Conservation (phyloP, 768 basidiomycete genomes). For the Rickenella mellea region DNA sequence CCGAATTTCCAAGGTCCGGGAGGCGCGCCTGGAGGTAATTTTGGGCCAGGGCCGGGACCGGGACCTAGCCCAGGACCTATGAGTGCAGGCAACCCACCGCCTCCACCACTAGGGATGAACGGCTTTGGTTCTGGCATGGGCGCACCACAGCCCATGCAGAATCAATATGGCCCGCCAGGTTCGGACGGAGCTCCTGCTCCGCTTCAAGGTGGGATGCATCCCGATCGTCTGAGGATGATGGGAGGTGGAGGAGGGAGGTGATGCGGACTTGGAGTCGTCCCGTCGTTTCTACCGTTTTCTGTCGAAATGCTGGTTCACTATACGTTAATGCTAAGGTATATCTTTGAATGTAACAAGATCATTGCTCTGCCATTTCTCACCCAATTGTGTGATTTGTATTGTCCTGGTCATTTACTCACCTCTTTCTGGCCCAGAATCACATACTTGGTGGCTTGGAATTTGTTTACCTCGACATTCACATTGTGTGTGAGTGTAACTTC, state of each 20-base stretch:
- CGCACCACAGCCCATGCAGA: conserved; percentile 20
- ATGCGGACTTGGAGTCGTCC: no score
- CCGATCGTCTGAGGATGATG: conserved; percentile 80
- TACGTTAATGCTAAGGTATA: no score
- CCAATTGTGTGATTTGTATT: no score
- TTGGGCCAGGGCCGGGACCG: conserved; percentile 19
- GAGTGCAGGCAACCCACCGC: conserved; percentile 7
- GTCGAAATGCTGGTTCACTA: no score
- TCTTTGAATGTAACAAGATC: no score
- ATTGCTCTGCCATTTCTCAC: no score
- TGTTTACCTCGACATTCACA: no score
- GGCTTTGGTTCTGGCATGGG: conserved; percentile 10
- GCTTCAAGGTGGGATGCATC: conserved; percentile 70
- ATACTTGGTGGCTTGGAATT: no score
- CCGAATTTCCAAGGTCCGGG: conserved; percentile 4
- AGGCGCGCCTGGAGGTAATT: conserved; percentile 21
- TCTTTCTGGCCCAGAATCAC: no score
- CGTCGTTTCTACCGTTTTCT: no score
- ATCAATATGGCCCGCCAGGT: conserved; percentile 15
- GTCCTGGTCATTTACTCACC: no score
- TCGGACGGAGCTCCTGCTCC: conserved; percentile 21
- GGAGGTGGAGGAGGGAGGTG: conserved; percentile 15
- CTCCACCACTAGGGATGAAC: conserved; percentile 11
- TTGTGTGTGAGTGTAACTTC: no score
- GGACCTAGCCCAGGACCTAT: conserved; percentile 4